Conservation (phyloP, 1,284 basidiomycete species). For the Lignosus rhinocerotis region DNA sequence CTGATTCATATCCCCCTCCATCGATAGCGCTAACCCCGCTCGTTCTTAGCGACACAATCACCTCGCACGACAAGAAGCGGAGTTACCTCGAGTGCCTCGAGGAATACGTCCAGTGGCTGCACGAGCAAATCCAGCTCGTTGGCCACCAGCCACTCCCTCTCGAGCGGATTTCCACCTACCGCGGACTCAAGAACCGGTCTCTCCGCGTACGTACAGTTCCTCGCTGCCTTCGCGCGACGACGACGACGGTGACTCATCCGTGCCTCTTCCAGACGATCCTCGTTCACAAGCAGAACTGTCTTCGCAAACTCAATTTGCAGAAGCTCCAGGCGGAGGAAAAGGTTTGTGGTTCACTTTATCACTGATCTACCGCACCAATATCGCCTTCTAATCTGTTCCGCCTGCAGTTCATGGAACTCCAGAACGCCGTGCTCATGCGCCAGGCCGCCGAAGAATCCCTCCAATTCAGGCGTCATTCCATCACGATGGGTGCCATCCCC, state of each 20-base stretch:
- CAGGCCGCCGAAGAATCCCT: slow-evolving; percentile 13
- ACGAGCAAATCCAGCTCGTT: slow-evolving; percentile 56
- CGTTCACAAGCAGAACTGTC: slow-evolving; percentile 63
- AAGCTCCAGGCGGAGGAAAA: slow-evolving; percentile 54
- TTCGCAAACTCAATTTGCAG: slow-evolving; percentile 47
- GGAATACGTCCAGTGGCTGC: slow-evolving; percentile 64
- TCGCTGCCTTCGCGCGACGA: neutral
- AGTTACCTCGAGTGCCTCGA: slow-evolving; percentile 72
- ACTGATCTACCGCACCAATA: neutral
- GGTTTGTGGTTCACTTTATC: slow-evolving; percentile 35
- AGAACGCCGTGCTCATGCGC: slow-evolving; percentile 21
- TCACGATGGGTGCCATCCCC: slow-evolving; percentile 18
- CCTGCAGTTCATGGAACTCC: slow-evolving; percentile 30
- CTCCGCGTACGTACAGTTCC: slow-evolving; percentile 36
- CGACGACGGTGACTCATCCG: neutral
- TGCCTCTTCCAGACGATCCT: slow-evolving; percentile 43
- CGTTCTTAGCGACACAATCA: slow-evolving; percentile 56
- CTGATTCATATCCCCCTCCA: slow-evolving; percentile 12
- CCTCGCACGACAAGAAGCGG: slow-evolving; percentile 75
- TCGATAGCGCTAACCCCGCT: neutral
- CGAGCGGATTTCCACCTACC: slow-evolving; percentile 54
- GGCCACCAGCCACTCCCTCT: slow-evolving; percentile 49
- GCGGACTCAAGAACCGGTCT: slow-evolving; percentile 60
- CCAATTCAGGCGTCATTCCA: slow-evolving; percentile 20
- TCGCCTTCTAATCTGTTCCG: neutral